These are phyloP conservation scores for Beauveria sp. DNA, from an alignment of 2,329 filamentous ascomycete genomes.

Conservation along the genomic window DNA sequence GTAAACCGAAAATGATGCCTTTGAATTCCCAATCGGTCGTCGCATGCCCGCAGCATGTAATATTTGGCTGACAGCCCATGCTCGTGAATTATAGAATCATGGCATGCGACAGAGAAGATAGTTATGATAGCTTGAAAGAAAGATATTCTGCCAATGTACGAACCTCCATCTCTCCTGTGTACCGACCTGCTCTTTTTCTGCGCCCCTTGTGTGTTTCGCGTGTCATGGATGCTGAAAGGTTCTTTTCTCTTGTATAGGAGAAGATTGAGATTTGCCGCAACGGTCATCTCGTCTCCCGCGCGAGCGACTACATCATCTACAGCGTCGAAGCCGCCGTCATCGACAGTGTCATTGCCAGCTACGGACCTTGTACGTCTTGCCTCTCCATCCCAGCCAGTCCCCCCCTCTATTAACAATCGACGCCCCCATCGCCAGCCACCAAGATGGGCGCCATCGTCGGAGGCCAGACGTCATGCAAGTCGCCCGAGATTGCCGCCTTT, in stretches of 20 bases:
- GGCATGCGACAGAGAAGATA: constrained; percentile 88
- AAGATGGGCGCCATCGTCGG: constrained; percentile 93
- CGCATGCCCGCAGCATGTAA: not conserved
- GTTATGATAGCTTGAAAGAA: constrained; percentile 69
- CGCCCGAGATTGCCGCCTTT: constrained; percentile 89
- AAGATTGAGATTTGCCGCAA: constrained; percentile 84
- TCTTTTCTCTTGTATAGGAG: constrained; percentile 46
- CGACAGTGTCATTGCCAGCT: constrained; percentile 76
- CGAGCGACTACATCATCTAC: constrained; percentile 98
- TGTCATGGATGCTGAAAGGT: constrained; percentile 41
- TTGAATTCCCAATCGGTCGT: constrained; percentile 12
- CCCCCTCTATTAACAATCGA: constrained; percentile 7
- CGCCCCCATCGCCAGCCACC: constrained; percentile 54
- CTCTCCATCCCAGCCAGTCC: not conserved
- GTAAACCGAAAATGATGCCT: constrained; percentile 8
- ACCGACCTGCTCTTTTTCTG: constrained; percentile 3
- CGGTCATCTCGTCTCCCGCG: constrained; percentile 90
- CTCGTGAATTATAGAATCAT: constrained; percentile 58
- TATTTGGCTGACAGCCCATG: not conserved
- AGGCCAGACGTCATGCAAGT: constrained; percentile 97
- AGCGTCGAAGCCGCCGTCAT: constrained; percentile 93
- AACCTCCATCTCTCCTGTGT: constrained; percentile 21
- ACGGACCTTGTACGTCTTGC: constrained; percentile 74
- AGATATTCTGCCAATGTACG: constrained; percentile 86
- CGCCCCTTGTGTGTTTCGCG: constrained; percentile 17